Percentiles rank a stretch among this genome's conserved stretches.
These are phyloP conservation scores for Mucor saturninus DNA, from an alignment of 371 early-diverging fungal genomes.

Conservation along the genomic window DNA sequence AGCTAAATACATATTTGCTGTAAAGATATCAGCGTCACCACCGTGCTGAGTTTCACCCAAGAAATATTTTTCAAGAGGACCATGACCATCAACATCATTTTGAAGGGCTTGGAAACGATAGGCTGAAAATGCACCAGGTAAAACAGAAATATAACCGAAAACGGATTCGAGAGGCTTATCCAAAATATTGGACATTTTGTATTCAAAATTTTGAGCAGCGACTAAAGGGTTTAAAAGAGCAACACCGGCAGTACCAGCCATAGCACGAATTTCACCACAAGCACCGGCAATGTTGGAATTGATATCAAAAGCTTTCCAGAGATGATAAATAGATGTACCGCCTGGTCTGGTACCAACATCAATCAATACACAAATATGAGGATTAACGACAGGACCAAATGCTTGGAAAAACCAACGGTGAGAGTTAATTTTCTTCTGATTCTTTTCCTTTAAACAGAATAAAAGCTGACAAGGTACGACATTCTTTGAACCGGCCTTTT, in stretches of 20 bases:
- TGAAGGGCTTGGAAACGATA: constrained; percentile 89
- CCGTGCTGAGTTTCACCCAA: constrained; percentile 90
- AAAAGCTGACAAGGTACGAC: constrained; percentile 88
- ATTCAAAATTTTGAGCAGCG: constrained; percentile 96
- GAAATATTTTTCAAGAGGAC: constrained; percentile 90
- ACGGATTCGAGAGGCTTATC: constrained; percentile 97
- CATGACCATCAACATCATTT: constrained; percentile 65
- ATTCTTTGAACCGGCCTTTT: constrained; percentile 66
- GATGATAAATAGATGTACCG: constrained; percentile 82
- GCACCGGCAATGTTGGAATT: constrained; percentile 91
- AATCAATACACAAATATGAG: constrained; percentile 86
- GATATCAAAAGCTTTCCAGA: constrained; percentile 93
- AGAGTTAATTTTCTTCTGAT: constrained; percentile 90
- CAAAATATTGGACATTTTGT: constrained; percentile 95
- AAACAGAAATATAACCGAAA: constrained; percentile 93
- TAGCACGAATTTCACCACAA: constrained; percentile 95
- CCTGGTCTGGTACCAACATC: constrained; percentile 93
- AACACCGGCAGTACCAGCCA: constrained; percentile 73
- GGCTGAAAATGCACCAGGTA: constrained; percentile 96
- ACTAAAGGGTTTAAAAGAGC: constrained; percentile 86
- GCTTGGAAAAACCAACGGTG: constrained; percentile 97
- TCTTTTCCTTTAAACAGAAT: constrained; percentile 91
- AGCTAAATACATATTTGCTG: constrained; percentile 82
- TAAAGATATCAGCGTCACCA: constrained; percentile 67
- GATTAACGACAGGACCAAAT: constrained; percentile 81